Evolutionary conservation across 306 rosid species (phyloP), one percentile per base, ranked within the genome.

Genomic region (Vicia faba): DNA sequence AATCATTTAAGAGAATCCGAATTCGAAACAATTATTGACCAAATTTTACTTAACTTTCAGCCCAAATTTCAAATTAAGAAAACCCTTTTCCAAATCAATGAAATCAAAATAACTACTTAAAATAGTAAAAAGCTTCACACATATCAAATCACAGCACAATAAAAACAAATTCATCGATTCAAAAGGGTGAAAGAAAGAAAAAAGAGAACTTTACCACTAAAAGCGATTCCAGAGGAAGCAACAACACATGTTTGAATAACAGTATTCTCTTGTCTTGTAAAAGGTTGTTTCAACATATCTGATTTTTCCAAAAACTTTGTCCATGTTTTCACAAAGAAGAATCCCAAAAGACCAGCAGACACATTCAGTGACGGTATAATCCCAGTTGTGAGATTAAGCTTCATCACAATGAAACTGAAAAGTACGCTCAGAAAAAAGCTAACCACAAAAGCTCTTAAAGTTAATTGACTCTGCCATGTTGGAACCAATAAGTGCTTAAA

Each of bases 171-270:
- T 55, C 19, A 53, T 4, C 54, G 18, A 48, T 44, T 7, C 50
- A 14, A 8, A 15, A 59, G 5, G 35, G 8, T 29, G 35, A 29
- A 5, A n/a, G 54, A 23, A 4, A 15, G 1, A 20, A 59, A 35
- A 56, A 28, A 64, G 33, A 5, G 43, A 76, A 81, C 54, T 75
- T 5, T 80, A 84, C 88, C 88, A 16, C 88, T 84, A 49, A 84
- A 84, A 69, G 88, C 81, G 28, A 84, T 80, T 76, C 88, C 88
- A 20, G 85, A 84, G 43, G 88, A 84, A 11, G 88, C 88, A 11
- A 84, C 88, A 64, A 84, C 88, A 51, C 88, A 84, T 10, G 88
- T 84, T 55, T 84, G 88, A 41, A 84, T 80, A 48, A 84, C 88
- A 60, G 88, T 84, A 65, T 84, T 84, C 77, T 84, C 88, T 46